Conservation (phyloP, 192 early-diverging fungal genomes). For the Coemansia nantahalensis region DNA sequence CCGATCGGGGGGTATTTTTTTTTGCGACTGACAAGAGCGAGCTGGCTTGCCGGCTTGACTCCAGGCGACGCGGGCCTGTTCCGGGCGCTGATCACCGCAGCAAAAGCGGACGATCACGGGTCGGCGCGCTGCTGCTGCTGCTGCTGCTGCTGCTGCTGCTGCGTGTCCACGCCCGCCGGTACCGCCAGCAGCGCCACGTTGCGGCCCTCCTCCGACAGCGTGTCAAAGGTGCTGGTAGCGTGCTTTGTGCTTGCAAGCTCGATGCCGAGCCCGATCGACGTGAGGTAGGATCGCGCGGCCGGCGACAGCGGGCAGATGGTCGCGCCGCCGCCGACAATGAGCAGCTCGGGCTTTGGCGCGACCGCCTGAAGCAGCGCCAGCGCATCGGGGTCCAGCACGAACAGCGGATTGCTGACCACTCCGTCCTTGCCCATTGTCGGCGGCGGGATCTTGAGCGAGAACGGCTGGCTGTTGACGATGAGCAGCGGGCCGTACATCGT, state of each 20-base stretch:
- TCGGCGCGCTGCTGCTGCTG: background rate
- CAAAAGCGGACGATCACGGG: background rate
- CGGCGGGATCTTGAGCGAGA: constrained; percentile 43
- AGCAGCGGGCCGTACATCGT: constrained; percentile 36
- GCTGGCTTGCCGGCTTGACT: too few species aligned
- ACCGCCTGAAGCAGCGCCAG: constrained; percentile 30
- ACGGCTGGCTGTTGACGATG: constrained; percentile 50
- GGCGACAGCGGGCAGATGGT: constrained; percentile 18
- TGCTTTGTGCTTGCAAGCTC: constrained; percentile 39
- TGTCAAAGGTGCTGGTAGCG: constrained; percentile 42
- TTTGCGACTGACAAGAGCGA: too few species aligned
- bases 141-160: background rate
- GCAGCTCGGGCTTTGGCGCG: constrained; percentile 43
- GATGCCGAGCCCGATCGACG: constrained; percentile 36
- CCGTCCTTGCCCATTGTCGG: constrained; percentile 16
- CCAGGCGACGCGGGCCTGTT: too few species aligned
- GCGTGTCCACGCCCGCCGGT: constrained; percentile 21
- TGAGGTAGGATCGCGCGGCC: constrained; percentile 29
- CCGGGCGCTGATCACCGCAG: too few species aligned
- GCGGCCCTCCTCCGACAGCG: constrained; percentile 42
- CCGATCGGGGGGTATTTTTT: too few species aligned
- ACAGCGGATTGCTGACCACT: constrained; percentile 22
- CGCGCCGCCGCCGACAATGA: constrained; percentile 48
- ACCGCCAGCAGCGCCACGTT: constrained; percentile 39
- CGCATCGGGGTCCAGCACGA: constrained; percentile 18